Percentiles rank a stretch among this genome's conserved stretches.
Conservation (phyloP, 371 early-diverging fungal genomes). For the Rhizopus delemar region DNA sequence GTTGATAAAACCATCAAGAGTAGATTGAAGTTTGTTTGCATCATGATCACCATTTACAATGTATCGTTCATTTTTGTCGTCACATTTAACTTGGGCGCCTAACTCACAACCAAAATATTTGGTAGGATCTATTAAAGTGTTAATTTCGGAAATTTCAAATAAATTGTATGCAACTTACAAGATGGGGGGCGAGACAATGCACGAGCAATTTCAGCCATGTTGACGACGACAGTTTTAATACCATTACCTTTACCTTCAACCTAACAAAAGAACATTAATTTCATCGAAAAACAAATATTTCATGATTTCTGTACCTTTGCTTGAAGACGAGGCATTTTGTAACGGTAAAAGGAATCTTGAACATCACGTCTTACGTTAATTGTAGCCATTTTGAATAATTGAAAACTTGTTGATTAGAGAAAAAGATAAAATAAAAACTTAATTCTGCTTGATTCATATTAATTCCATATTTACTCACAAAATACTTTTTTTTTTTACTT, state of each 20-base stretch:
- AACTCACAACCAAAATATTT: slow-evolving; percentile 97
- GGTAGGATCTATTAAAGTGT: slow-evolving; percentile 62
- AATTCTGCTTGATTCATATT: neutral
- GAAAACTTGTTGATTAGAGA: slow-evolving; percentile 11
- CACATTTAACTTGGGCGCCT: slow-evolving; percentile 93
- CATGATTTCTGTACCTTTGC: slow-evolving; percentile 62
- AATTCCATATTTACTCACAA: neutral
- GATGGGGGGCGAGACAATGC: slow-evolving; percentile 92
- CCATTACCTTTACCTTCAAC: slow-evolving; percentile 99
- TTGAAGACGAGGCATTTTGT: slow-evolving; percentile 98
- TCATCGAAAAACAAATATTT: neutral
- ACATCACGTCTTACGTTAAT: slow-evolving; percentile 87
- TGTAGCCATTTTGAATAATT: slow-evolving; percentile 67
- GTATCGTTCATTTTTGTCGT: slow-evolving; percentile 91
- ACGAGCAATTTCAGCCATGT: slow-evolving; percentile 95
- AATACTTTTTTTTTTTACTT: slow-evolving; percentile 24
- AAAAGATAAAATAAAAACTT: slow-evolving; percentile 3
- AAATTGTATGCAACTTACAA: slow-evolving; percentile 45
- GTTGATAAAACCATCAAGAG: slow-evolving; percentile 94
- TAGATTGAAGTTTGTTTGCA: slow-evolving; percentile 82
- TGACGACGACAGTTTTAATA: slow-evolving; percentile 98
- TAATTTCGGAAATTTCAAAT: neutral
- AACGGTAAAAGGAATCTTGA: slow-evolving; percentile 96
- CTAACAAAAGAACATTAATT: slow-evolving; percentile 32
- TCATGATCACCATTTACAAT: slow-evolving; percentile 98